Percentiles rank a stretch among this genome's conserved stretches.
Conservation (phyloP, 192 early-diverging fungal species). For the Physocladia obscura region DNA sequence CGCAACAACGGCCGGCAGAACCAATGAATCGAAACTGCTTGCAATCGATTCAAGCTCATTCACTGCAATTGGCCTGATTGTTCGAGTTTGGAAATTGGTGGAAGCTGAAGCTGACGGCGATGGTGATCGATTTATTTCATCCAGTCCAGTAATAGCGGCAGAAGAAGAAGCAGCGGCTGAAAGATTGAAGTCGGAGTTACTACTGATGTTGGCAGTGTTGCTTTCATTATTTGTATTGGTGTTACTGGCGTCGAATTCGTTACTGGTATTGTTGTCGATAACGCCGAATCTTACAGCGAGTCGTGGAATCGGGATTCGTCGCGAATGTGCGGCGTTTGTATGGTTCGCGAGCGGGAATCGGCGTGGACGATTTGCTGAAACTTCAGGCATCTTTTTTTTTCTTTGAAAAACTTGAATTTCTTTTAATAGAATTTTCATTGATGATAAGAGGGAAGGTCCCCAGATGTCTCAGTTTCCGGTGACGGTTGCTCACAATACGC, state of each 20-base stretch:
- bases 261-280: neutral
- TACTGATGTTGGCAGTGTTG: neutral
- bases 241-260: neutral
- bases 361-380: no score
- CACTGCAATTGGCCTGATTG: conserved; percentile 11
- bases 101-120: neutral
- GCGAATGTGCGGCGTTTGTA: no score
- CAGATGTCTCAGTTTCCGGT: no score
- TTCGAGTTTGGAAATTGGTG: conserved; percentile 7
- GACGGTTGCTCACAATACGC: no score
- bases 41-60: neutral
- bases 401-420: no score
- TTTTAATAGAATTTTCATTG: no score
- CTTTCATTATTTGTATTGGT: neutral
- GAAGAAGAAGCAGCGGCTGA: neutral
- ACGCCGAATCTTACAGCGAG: no score
- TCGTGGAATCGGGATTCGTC: no score
- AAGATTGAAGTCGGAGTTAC: neutral
- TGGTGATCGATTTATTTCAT: neutral
- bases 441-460: no score
- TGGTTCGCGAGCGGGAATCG: no score
- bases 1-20: neutral
- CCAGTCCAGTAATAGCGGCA: neutral
- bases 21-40: neutral
- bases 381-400: no score